A percentile compares a stretch with the other conserved stretches of the same genome.
Evolutionary conservation across 1,284 basidiomycete species (phyloP).

Genomic region (Naganishia liquefaciens): DNA sequence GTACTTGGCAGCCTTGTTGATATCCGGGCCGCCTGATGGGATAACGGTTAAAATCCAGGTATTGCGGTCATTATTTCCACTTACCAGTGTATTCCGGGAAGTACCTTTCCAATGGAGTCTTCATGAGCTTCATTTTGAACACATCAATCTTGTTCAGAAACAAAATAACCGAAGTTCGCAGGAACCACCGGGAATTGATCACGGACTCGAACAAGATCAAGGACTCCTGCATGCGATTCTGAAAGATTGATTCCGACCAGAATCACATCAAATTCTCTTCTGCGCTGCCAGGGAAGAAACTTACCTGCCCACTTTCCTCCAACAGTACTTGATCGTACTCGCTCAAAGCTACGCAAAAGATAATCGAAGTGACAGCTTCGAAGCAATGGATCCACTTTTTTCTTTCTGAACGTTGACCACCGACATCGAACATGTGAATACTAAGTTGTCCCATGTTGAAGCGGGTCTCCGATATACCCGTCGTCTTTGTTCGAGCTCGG

Average conservation of each 20-base stretch:
- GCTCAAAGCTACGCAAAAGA: constrained; percentile 89
- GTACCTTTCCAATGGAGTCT: constrained; percentile 79
- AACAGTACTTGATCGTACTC: constrained; percentile 90
- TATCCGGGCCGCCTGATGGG: constrained; percentile 73
- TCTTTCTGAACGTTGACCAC: constrained; percentile 86
- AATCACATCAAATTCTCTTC: not conserved
- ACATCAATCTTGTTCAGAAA: constrained; percentile 96
- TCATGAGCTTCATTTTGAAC: constrained; percentile 89
- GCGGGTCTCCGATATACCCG: constrained; percentile 88
- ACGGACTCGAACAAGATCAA: constrained; percentile 91
- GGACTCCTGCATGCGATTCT: constrained; percentile 96
- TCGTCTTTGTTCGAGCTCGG: constrained; percentile 84
- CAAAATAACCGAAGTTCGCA: constrained; percentile 85
- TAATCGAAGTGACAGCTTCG: constrained; percentile 90
- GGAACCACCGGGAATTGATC: constrained; percentile 97
- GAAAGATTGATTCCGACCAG: constrained; percentile 29
- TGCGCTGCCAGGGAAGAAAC: constrained; percentile 10
- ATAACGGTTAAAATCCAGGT: not conserved
- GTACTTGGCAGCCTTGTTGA: constrained; percentile 98
- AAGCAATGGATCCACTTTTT: constrained; percentile 69
- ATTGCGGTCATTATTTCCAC: not conserved
- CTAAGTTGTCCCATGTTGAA: constrained; percentile 57
- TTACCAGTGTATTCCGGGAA: constrained; percentile 85
- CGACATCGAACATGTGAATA: constrained; percentile 84
- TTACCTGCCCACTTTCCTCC: constrained; percentile 64